Evolutionary conservation across 1,284 basidiomycete species (phyloP), one percentile per base, ranked within the genome.

Genomic region (Papiliotrema nemorosa): DNA sequence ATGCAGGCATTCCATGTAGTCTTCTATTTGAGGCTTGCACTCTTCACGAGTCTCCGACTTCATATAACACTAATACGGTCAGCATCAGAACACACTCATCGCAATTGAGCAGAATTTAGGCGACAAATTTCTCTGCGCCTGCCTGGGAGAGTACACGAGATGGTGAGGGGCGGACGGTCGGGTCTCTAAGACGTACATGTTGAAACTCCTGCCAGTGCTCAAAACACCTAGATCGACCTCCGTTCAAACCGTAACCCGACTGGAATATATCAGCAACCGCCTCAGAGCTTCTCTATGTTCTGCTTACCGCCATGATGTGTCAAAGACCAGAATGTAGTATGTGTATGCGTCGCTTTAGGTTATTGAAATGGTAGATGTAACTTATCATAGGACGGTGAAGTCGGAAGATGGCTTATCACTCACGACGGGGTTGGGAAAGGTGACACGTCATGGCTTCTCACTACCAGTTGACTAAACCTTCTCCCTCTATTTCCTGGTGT

Each of bases 1-100:
- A 72, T 96, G 92, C 53, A 97, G 77, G 75, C 93, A 97, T 74
- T 96, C 91, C 52, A 96, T 72, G 77, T 97, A 97, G 74, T 96
- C 92, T 58, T 88, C 88, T 55, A 83, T 84, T 59, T 84, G 85
- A 16, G 79, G 75, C 16, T 80, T 74, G 74, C 92, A 97, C 65
- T 89, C 79, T 40, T 76, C 73, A 1, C 90, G 89, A 41, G 78
- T 78, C 59, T 93, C 89, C 43, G 91, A 83, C 53, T 82, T 79
- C 9, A 87, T 85, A 72, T 96, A 97, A 78, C 92, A 97, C 86
- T 96, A n/a, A n/a, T n/a, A 35, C 13, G 13, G 27, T 43, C 48
- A 44, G 31, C 47, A 33, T 42, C n/a, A n/a, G n/a, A n/a, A n/a
- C n/a, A n/a, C n/a, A 16, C 26, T 7, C 22, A 5, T 7, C 10